These are phyloP conservation scores for Scutellaria galericulata DNA, from an alignment of 257 asterid genomes.

Conservation along the genomic window DNA sequence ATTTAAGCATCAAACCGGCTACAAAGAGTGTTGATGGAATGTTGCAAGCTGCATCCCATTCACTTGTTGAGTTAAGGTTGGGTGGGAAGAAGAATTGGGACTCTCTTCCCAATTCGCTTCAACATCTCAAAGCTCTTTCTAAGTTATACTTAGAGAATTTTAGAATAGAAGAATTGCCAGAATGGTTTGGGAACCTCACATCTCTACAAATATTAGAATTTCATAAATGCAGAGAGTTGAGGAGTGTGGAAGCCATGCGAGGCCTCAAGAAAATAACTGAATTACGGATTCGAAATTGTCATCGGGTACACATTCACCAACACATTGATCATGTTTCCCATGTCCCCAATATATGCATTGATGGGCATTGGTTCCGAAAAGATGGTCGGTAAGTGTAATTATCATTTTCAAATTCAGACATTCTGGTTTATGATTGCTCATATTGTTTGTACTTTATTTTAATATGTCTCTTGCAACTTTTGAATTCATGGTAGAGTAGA, in stretches of 20 bases:
- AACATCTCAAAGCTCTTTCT: not conserved
- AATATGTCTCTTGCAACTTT: no score
- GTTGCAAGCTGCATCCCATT: not conserved
- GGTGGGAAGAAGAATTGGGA: not conserved
- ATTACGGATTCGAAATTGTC: no score
- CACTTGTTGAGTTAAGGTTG: not conserved
- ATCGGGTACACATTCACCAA: no score
- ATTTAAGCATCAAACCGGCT: not conserved
- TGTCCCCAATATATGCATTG: no score
- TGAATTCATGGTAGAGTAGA: no score
- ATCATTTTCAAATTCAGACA: no score
- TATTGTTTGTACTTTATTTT: no score
- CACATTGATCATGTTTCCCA: no score
- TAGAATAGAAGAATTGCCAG: not conserved
- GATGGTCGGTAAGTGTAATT: no score
- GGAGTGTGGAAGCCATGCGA: not conserved
- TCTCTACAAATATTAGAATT: not conserved
- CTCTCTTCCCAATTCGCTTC: not conserved
- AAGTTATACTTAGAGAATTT: not conserved
- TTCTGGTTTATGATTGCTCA: no score
- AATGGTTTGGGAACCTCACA: slow-evolving; percentile 12
- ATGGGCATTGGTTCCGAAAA: no score
- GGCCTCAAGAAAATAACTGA: no score
- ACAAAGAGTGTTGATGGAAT: not conserved
- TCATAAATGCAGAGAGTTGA: not conserved